Evolutionary conservation across 202 grass and related monocot species (phyloP), one percentile per base, ranked within the genome.

Genomic region (Eragrostis tef): DNA sequence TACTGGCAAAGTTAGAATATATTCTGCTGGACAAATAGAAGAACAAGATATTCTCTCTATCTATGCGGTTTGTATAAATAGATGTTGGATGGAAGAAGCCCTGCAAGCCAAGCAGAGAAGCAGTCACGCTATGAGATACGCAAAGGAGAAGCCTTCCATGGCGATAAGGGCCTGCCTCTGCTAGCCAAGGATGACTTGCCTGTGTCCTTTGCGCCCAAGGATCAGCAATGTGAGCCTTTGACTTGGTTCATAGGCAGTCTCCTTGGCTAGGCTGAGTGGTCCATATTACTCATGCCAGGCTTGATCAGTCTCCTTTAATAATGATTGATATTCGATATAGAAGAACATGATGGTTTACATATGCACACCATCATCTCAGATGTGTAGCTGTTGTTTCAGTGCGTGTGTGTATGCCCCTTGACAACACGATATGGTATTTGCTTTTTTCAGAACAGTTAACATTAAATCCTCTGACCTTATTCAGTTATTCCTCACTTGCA

Each of bases 251-350:
- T 51, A 78, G 81, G 85, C 86, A 85, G 85, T 88, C 89, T 91
- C 81, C 89, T 78, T 88, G 78, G 89, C 85, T 91, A 91, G 83
- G 11, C 85, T 42, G 81, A 88, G 85, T 74, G 64, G 21, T 59
- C 77, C 81, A 63, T 88, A 88, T 79, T 64, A 34, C 45, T 58
- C 71, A 53, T 85, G 57, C 57, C n/a, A 88, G 81, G 86, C 68
- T 69, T 14, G 25, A 49, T 54, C 15, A 24, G 5, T 64, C 47
- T 70, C 73, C 75, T 79, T 64, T 3, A 49, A 5, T 63, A 63
- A 63, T 31, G 15, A 0, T 7, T 53, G 19, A 53, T 19, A 53
- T 3, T 17, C 48, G 15, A 17, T 52, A 52, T 16, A 52, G 49
- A 43, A 27, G 24, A 64, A 14, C 1, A 39, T 5, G 34, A 45